These are phyloP conservation scores for Clonostachys rhizophaga DNA, from an alignment of 2,329 filamentous ascomycete genomes.

Conservation along the genomic window DNA sequence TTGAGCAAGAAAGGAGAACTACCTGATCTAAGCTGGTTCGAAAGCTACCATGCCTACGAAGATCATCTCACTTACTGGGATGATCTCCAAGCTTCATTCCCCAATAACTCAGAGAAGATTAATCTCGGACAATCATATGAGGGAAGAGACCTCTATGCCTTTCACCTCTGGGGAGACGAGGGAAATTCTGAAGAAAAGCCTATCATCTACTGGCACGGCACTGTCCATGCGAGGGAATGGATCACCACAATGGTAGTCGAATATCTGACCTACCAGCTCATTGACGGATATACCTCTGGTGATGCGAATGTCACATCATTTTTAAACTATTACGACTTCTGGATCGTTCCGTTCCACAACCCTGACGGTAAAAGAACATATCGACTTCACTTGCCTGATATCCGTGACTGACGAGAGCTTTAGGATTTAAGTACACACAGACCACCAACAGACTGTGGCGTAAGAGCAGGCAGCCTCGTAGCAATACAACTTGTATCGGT, in stretches of 20 bases:
- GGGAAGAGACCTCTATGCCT: conserved; percentile 51
- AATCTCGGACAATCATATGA: conserved; percentile 35
- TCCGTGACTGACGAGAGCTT: no score
- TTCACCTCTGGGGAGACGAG: conserved; percentile 42
- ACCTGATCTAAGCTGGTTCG: conserved; percentile 40
- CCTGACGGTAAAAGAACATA: conserved; percentile 34
- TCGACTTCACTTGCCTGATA: background rate
- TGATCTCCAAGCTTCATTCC: conserved; percentile 36
- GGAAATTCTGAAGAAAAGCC: conserved; percentile 33
- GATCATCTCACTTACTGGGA: conserved; percentile 45
- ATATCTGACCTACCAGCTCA: conserved; percentile 39
- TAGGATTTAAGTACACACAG: conserved; percentile 46
- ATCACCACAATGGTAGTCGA: conserved; percentile 46
- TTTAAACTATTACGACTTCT: conserved; percentile 54
- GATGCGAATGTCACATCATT: conserved; percentile 31
- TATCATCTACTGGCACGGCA: conserved; percentile 42
- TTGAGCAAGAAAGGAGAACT: conserved; percentile 15
- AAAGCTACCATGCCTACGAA: conserved; percentile 45
- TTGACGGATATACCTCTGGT: conserved; percentile 31
- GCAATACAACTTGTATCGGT: conserved; percentile 36
- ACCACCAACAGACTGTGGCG: conserved; percentile 45
- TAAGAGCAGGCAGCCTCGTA: conserved; percentile 40
- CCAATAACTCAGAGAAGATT: conserved; percentile 40
- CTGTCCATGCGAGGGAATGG: conserved; percentile 50
- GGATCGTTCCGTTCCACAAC: conserved; percentile 49